Base-by-base conservation (phyloP, 2,329 filamentous ascomycete genomes). In the Trichophyton schoenleinii region DNA sequence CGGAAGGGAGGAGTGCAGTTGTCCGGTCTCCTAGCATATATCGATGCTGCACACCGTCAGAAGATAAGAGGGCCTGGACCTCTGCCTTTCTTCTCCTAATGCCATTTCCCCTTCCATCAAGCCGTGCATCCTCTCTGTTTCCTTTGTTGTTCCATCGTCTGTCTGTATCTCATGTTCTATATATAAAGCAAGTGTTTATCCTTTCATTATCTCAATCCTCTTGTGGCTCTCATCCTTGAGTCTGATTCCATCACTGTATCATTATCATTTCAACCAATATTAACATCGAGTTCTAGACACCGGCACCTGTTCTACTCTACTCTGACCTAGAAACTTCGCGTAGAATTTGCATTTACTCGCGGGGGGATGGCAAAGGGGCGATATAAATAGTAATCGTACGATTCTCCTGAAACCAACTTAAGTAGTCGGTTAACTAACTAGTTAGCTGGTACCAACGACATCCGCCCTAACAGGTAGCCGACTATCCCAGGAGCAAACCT, bases 121-220 rank as follows among this genome's bases (percentile, higher is more conserved):
- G 8, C 31, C 15, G 52, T 55, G 6, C 52, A 36, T 55, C 52
- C 28, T 25, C 31, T 36, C 52, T 28, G 34, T 55, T 55, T 36
- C 52, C 31, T 55, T 36, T 55, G 52, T 38, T 53, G 3, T n/a
- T 4, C 28, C 8, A 1, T 38, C 34, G 34, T 15, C 28, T 18
- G 52, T 18, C 28, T 55, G 52, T 55, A 55, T n/a, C 8, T 55
- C 52, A 55, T 55, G 52, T 55, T 53, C 48, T 55, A 55, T 55
- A 55, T 55, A 55, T 55, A 55, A 36, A 55, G 52, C 52, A 55
- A 34, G 34, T 38, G 25, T 36, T 36, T 31, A 8, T 34, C 28
- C 7, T n/a, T 55, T 55, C n/a, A 4, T 55, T 36, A 20, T 36
- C 13, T 55, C n/a, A 18, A 11, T 11, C 20, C 1, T 9, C 11